These are phyloP conservation scores for Euphorbia tirucalli DNA, from an alignment of 345 rosid species.

Conservation along the genomic window DNA sequence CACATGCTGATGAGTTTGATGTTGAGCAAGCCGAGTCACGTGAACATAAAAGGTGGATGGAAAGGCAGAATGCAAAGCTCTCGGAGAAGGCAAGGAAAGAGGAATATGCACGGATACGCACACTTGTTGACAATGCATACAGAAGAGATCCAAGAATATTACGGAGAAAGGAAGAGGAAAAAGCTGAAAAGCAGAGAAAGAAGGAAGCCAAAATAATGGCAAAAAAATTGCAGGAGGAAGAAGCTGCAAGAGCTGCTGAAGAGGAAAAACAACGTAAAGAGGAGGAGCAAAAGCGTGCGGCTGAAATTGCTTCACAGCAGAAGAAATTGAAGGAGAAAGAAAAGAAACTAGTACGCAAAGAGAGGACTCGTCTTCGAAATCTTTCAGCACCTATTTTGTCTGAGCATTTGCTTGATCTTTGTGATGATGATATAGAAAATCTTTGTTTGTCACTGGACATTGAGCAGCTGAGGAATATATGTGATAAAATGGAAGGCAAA, in stretches of 20 bases:
- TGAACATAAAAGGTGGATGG: constrained; percentile 99
- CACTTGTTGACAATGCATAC: constrained; percentile 92
- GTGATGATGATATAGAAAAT: constrained; percentile 71
- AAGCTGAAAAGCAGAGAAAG: constrained; percentile 86
- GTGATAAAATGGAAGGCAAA: constrained; percentile 69
- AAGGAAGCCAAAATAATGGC: constrained; percentile 79
- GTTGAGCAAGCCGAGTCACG: constrained; percentile 95
- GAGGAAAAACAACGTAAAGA: constrained; percentile 75
- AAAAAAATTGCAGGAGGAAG: constrained; percentile 85
- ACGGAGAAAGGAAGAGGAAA: constrained; percentile 80
- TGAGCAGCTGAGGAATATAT: constrained; percentile 61
- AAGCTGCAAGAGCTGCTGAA: constrained; percentile 75
- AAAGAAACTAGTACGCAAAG: constrained; percentile 90
- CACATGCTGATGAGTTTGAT: constrained; percentile 93
- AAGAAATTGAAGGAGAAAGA: constrained; percentile 87
- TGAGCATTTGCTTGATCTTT: constrained; percentile 53
- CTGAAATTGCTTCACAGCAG: constrained; percentile 77
- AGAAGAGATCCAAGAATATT: constrained; percentile 81
- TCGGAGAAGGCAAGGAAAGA: constrained; percentile 89
- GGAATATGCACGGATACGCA: constrained; percentile 78
- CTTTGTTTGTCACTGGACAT: constrained; percentile 73
- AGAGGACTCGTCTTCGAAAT: constrained; percentile 75
- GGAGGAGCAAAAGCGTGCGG: constrained; percentile 75
- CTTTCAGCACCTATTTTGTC: constrained; percentile 63
- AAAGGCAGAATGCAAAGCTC: constrained; percentile 89